Percentiles rank a stretch among this genome's conserved stretches.
Conservation (phyloP, 176 grass and related monocot species). For the Aegilops umbellulata region DNA sequence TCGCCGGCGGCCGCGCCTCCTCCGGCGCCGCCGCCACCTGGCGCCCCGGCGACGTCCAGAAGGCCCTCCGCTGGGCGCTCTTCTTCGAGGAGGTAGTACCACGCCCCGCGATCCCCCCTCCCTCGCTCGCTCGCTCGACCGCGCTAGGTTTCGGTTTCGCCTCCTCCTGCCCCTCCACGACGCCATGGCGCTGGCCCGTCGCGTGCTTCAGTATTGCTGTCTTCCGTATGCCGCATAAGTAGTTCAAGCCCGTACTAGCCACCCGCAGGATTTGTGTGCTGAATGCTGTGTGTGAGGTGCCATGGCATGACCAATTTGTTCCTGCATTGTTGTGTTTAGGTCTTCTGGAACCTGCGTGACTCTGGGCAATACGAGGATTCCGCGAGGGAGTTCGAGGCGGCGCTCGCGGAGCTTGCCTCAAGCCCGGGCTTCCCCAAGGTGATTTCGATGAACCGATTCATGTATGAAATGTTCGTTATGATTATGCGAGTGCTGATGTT, state of each 20-base stretch:
- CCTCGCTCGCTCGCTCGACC: not conserved
- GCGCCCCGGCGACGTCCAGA: conserved; percentile 47
- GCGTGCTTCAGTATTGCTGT: not conserved
- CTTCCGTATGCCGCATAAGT: not conserved
- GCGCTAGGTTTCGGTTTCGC: conserved; percentile 6
- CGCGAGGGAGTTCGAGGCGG: conserved; percentile 55
- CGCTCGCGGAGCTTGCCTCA: conserved; percentile 48
- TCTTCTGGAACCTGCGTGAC: conserved; percentile 53
- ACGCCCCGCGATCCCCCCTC: not conserved
- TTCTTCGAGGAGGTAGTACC: conserved; percentile 60
- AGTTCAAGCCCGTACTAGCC: not conserved
- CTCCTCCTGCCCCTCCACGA: not conserved
- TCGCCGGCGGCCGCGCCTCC: conserved; percentile 64
- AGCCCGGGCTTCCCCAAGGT: conserved; percentile 65
- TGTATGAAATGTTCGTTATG: not conserved
- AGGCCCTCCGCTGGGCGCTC: conserved; percentile 55
- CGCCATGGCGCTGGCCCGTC: not conserved
- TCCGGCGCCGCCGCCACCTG: conserved; percentile 48
- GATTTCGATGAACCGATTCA: not conserved
- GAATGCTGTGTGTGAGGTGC: not conserved
- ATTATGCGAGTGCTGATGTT: not conserved
- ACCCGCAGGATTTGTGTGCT: not conserved
- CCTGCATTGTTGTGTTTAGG: conserved; percentile 36
- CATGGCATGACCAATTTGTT: not conserved
- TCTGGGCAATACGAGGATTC: conserved; percentile 51